A percentile compares a stretch with the other conserved stretches of the same genome.
Conservation (phyloP, 148 eudicot species). For the Chenopodium quinoa region DNA sequence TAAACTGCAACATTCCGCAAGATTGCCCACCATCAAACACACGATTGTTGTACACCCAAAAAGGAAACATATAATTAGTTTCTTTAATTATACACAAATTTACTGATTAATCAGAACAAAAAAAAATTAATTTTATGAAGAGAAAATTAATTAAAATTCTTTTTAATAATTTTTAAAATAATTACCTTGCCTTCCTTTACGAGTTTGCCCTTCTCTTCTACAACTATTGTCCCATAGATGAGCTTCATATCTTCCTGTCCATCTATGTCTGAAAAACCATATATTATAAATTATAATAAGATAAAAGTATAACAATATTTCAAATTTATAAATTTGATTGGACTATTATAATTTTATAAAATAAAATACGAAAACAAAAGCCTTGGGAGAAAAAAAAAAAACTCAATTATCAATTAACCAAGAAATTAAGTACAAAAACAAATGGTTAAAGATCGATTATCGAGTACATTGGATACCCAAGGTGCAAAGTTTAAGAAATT, state of each 20-base stretch:
- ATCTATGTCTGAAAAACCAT: constrained; percentile 64
- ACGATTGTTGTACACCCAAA: constrained; percentile 22
- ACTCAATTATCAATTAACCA: neutral
- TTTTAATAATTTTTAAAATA: no score
- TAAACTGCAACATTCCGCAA: constrained; percentile 63
- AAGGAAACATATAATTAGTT: constrained; percentile 23
- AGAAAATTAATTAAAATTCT: no score
- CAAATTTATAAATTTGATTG: neutral
- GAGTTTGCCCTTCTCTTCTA: constrained; percentile 94
- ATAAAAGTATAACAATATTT: neutral
- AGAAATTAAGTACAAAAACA: neutral
- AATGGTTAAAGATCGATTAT: constrained; percentile 6
- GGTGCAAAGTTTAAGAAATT: constrained; percentile 6
- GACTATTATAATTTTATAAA: no score
- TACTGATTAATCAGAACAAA: neutral
- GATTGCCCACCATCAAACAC: constrained; percentile 30
- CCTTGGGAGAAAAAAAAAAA: neutral
- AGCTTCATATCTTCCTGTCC: constrained; percentile 99
- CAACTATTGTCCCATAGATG: constrained; percentile 99
- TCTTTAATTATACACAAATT: neutral
- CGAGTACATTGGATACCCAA: constrained; percentile 26
- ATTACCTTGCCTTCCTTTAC: constrained; percentile 94
- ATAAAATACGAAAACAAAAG: neutral
- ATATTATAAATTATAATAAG: neutral
- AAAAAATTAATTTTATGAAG: no score